phyloP scores from a whole-genome alignment of 2,329 filamentous ascomycete species.

The Botryosphaeria dothidea region DNA sequence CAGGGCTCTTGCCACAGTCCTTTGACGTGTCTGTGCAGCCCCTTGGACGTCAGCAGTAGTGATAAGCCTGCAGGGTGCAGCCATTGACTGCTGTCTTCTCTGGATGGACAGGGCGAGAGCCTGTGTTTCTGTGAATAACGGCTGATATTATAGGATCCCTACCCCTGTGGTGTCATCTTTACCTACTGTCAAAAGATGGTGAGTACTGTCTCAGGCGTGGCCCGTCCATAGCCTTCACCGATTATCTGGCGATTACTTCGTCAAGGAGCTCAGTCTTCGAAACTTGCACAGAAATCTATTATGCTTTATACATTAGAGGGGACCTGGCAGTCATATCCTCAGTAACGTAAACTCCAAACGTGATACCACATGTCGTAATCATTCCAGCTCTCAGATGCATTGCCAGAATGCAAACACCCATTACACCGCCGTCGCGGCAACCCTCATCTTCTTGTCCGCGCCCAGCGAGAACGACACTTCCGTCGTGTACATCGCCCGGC shows the following conservation, averaged over 20 bases:
- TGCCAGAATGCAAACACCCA: conserved; percentile 6
- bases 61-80: background rate
- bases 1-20: background rate
- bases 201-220: background rate
- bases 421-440: background rate
- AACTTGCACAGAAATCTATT: background rate
- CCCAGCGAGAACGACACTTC: background rate
- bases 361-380: background rate
- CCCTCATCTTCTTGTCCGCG: background rate
- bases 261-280: background rate
- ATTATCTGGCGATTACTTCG: background rate
- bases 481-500: conserved; percentile 10
- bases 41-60: background rate
- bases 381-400: conserved; percentile 10
- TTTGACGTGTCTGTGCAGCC: background rate
- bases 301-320: conserved; percentile 9
- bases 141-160: background rate
- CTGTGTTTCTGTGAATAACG: background rate
- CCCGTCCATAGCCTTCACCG: background rate
- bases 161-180: background rate
- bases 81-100: background rate
- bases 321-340: background rate
- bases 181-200: too few species aligned
- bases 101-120: background rate
- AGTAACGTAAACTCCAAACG: background rate